Base-by-base conservation (phyloP, 1,284 basidiomycete genomes). In the Veloboletus limbatus region DNA sequence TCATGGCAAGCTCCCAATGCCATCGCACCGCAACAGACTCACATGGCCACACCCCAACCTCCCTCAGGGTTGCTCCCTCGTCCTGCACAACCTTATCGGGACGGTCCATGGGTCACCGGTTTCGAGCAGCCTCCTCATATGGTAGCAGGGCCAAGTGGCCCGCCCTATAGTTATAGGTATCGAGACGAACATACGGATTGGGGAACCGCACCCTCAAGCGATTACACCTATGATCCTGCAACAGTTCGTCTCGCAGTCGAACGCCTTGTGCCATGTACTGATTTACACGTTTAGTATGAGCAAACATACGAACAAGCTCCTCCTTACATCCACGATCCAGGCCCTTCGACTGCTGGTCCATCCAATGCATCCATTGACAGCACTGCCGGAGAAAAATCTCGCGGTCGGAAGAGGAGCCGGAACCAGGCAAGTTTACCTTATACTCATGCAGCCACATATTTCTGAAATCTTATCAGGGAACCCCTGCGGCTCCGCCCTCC, bases 331-430 rank as follows among this genome's bases (percentile, higher is more conserved):
- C 63, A 71, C n/a, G 70, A 76, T 31, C 68, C 77, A 22, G 74
- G 71, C 2, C 73, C 79, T 31, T 70, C 76, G 0, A 59, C 60
- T 21, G 56, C 68, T 2, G 59, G 63, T n/a, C 52, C 67, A 28
- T 57, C 69, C 5, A 51, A 56, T 8, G 32, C 54, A 14, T 57
- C 58, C 8, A 41, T 55, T 17, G 63, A 62, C 25, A 57, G 21
- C 31, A 11, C 44, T n/a, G 37, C 56, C 0, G 51, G 56, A n/a
- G 74, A 75, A 28, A 75, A 69, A 49, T 51, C 63, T 8, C 67
- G 84, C 40, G 84, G 84, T 26, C 75, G 85, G 20, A 86, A 82
- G 59, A 78, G 82, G n/a, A 72, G 67, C 34, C 76, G 85, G 24
- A 68, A 72, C 26, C 76, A 77, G 68, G 84, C 78, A 55, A 45